Conservation (phyloP, 176 grass and related monocot genomes). For the Guadua angustifolia region DNA sequence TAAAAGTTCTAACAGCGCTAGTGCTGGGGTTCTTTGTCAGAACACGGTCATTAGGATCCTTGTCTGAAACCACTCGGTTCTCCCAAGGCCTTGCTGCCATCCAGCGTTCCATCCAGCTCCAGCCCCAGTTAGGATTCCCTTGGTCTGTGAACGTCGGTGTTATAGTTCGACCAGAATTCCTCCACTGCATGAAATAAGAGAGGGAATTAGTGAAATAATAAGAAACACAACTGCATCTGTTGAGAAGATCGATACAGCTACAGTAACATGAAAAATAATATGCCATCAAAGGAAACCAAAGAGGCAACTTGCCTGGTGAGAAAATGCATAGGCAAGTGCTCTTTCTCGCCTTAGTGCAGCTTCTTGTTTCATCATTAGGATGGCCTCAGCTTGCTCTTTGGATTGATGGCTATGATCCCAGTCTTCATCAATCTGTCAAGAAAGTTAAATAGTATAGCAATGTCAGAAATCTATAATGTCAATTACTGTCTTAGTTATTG, state of each 20-base stretch:
- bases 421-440: constrained; percentile 71
- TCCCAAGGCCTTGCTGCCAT: constrained; percentile 83
- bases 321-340: constrained; percentile 93
- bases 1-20: constrained; percentile 3
- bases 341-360: constrained; percentile 88
- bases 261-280: constrained; percentile 10
- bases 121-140: constrained; percentile 90
- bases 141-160: constrained; percentile 69
- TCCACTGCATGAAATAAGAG: constrained; percentile 65
- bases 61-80: constrained; percentile 47
- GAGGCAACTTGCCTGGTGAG: constrained; percentile 72
- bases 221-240: neutral
- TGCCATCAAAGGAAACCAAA: neutral
- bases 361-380: constrained; percentile 75
- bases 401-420: constrained; percentile 89
- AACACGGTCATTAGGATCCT: constrained; percentile 50
- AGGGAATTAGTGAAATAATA: neutral
- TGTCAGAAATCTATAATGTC: constrained; percentile 5
- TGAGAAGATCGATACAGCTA: neutral
- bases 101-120: constrained; percentile 99
- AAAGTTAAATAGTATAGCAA: constrained; percentile 3
- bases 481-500: neutral
- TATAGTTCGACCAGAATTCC: constrained; percentile 60
- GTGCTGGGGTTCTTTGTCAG: constrained; percentile 36
- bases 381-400: constrained; percentile 78